Conservation (phyloP, 1,139 yeast species). For the Yamadazyma blattariae region DNA sequence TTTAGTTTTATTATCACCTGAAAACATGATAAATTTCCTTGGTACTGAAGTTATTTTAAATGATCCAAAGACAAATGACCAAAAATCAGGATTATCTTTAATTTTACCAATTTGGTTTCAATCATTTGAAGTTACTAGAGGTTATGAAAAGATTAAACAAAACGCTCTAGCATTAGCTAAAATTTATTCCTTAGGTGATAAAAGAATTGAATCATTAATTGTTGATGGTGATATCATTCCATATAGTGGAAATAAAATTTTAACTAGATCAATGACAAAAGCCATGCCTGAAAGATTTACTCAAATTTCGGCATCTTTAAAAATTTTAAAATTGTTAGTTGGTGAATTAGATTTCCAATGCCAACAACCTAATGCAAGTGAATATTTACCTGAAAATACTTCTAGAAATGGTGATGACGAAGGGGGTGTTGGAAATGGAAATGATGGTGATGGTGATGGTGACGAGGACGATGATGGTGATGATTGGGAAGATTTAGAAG, state of each 20-base stretch:
- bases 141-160: slow-evolving; percentile 68
- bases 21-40: slow-evolving; percentile 60
- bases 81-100: slow-evolving; percentile 22
- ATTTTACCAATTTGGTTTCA: slow-evolving; percentile 71
- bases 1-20: slow-evolving; percentile 59
- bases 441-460: slow-evolving; percentile 47
- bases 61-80: slow-evolving; percentile 21
- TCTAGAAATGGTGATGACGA: slow-evolving; percentile 28
- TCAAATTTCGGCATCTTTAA: slow-evolving; percentile 64
- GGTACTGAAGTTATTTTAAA: slow-evolving; percentile 34
- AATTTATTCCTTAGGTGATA: slow-evolving; percentile 58
- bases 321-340: slow-evolving; percentile 68
- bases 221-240: slow-evolving; percentile 82
- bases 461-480: slow-evolving; percentile 54
- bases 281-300: slow-evolving; percentile 62
- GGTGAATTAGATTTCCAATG: slow-evolving; percentile 66
- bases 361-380: slow-evolving; percentile 43
- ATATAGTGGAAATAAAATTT: slow-evolving; percentile 56
- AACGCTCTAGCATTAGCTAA: slow-evolving; percentile 67
- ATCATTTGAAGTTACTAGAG: slow-evolving; percentile 77
- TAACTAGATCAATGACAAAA: slow-evolving; percentile 83
- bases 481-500: slow-evolving; percentile 84
- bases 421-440: slow-evolving; percentile 27
- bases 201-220: slow-evolving; percentile 44
- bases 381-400: slow-evolving; percentile 27